Percentiles rank a stretch among this genome's conserved stretches.
These are phyloP conservation scores for Aureobasidium vineae DNA, from an alignment of 2,329 filamentous ascomycete species.

Conservation along the genomic window DNA sequence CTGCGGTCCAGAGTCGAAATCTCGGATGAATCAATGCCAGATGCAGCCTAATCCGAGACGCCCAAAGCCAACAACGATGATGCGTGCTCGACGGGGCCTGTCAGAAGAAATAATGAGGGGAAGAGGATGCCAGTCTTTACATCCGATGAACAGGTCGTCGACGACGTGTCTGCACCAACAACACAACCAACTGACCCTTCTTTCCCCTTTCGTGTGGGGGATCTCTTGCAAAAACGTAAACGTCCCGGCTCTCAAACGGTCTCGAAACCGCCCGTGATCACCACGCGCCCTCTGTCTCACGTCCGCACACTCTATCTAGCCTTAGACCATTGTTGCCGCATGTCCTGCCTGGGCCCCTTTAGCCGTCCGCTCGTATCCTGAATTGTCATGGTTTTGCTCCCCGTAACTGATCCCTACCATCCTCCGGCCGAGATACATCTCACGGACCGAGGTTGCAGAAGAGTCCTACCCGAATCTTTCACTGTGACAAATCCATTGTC, in stretches of 20 bases:
- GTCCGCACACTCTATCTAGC: background rate
- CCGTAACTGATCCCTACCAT: background rate
- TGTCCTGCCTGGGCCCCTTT: background rate
- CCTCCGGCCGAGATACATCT: background rate
- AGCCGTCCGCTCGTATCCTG: background rate
- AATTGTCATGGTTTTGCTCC: background rate
- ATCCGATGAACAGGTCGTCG: background rate
- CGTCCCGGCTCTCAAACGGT: slow-evolving; percentile 1
- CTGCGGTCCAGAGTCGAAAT: slow-evolving; percentile 23
- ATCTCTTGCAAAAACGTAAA: slow-evolving; percentile 2
- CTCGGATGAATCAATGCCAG: slow-evolving; percentile 10
- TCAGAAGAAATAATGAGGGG: background rate
- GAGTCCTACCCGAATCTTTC: background rate
- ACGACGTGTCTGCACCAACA: background rate
- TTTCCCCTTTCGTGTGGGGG: slow-evolving; percentile 22
- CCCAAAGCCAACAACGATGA: background rate
- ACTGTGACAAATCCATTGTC: background rate
- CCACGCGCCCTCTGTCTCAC: slow-evolving; percentile 18
- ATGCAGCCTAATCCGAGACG: background rate
- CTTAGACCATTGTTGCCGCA: background rate
- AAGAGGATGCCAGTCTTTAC: background rate
- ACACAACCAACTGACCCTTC: background rate
- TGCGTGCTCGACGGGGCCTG: slow-evolving; percentile 1
- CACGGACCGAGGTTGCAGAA: background rate
- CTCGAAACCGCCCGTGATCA: background rate